phyloP scores from a whole-genome alignment of 2,329 filamentous ascomycete species.

The Dothistroma septosporum region DNA sequence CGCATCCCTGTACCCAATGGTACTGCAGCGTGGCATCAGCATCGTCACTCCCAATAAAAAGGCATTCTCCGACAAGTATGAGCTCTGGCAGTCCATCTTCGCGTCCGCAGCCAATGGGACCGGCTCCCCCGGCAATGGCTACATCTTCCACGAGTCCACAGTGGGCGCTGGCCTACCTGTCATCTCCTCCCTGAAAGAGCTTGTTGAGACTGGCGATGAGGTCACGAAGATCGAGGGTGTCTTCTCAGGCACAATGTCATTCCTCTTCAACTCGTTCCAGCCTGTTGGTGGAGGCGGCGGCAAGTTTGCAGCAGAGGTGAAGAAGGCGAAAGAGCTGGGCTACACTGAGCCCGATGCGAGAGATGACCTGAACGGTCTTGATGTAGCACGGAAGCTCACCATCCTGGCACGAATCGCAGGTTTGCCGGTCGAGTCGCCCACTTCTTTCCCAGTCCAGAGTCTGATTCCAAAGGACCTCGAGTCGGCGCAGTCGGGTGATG shows the following conservation, averaged over 20 bases:
- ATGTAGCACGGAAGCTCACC: conserved; percentile 92
- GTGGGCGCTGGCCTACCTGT: conserved; percentile 91
- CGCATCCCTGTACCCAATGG: conserved; percentile 74
- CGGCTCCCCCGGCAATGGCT: conserved; percentile 52
- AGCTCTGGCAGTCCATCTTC: conserved; percentile 86
- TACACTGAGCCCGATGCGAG: conserved; percentile 87
- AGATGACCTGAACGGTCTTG: conserved; percentile 81
- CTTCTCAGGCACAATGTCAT: conserved; percentile 96
- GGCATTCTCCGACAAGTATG: conserved; percentile 78
- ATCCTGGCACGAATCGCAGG: conserved; percentile 86
- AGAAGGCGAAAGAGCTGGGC: conserved; percentile 84
- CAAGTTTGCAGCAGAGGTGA: conserved; percentile 86
- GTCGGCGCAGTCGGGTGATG: conserved; percentile 68
- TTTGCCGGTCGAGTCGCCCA: conserved; percentile 74
- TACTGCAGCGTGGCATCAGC: conserved; percentile 76
- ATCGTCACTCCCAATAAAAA: conserved; percentile 99
- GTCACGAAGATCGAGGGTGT: conserved; percentile 93
- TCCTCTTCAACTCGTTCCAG: conserved; percentile 96
- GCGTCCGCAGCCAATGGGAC: conserved; percentile 61
- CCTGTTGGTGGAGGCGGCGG: conserved; percentile 71
- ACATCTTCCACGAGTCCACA: conserved; percentile 91
- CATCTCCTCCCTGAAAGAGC: conserved; percentile 86
- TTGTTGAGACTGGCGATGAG: conserved; percentile 89
- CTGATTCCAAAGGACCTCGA: conserved; percentile 87
- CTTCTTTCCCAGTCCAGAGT: conserved; percentile 87